These are phyloP conservation scores for Gardenia jasminoides DNA, from an alignment of 257 asterid genomes.

Conservation along the genomic window DNA sequence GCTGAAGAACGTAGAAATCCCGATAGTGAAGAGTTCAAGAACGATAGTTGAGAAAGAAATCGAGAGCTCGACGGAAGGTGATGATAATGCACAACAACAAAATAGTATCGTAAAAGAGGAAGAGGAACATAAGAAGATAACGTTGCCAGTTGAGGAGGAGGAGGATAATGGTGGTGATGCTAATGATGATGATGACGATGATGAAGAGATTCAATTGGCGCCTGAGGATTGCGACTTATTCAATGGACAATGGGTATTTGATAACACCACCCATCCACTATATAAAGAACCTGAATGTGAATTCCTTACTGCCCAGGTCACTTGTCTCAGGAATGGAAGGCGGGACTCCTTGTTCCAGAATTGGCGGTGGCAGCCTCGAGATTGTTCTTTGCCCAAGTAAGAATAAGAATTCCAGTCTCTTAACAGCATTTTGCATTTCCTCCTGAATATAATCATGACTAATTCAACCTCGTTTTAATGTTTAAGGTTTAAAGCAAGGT, in stretches of 20 bases:
- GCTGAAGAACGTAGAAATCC: constrained; percentile 25
- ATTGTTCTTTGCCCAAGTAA: constrained; percentile 78
- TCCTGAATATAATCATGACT: neutral
- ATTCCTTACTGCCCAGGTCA: constrained; percentile 75
- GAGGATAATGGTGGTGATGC: constrained; percentile 21
- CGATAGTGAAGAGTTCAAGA: constrained; percentile 49
- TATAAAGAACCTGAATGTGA: constrained; percentile 70
- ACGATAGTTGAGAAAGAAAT: constrained; percentile 51
- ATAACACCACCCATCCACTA: constrained; percentile 54
- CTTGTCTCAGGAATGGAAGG: constrained; percentile 78
- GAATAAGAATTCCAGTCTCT: constrained; percentile 13
- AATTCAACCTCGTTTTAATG: neutral
- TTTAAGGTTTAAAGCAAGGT: constrained; percentile 60
- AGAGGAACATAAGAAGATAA: constrained; percentile 31
- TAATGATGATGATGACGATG: constrained; percentile 30
- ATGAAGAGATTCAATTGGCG: constrained; percentile 48
- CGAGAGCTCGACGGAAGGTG: neutral
- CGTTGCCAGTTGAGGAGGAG: constrained; percentile 31
- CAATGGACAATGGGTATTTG: constrained; percentile 69
- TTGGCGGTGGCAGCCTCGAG: constrained; percentile 90
- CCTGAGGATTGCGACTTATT: constrained; percentile 69
- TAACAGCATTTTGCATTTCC: neutral
- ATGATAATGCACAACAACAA: constrained; percentile 22
- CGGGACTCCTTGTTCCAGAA: constrained; percentile 63
- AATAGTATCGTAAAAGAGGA: constrained; percentile 15